A percentile compares a stretch with the other conserved stretches of the same genome.
Evolutionary conservation across 2,329 filamentous ascomycete species (phyloP).

Genomic region (Dactylellina haptotyla): DNA sequence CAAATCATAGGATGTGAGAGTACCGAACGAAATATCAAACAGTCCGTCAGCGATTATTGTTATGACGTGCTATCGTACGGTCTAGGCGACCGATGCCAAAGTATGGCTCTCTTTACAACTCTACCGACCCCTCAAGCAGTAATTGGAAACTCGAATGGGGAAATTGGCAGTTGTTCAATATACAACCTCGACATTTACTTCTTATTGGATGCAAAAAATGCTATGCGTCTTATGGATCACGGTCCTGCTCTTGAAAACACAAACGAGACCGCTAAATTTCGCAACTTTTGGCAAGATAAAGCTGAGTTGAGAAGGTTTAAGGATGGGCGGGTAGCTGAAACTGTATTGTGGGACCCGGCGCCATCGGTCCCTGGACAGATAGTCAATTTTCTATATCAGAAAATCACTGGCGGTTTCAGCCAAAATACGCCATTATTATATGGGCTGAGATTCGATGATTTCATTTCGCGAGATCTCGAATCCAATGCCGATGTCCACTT

Average conservation of each 20-base stretch:
- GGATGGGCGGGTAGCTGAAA: constrained; percentile 92
- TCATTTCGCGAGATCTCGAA: not conserved
- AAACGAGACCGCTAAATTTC: constrained; percentile 81
- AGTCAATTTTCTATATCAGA: constrained; percentile 73
- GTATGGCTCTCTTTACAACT: not conserved
- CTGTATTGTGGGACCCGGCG: constrained; percentile 79
- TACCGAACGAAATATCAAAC: constrained; percentile 18
- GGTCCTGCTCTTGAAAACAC: constrained; percentile 88
- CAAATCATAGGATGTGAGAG: not conserved
- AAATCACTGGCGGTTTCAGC: constrained; percentile 56
- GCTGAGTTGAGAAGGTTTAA: constrained; percentile 93
- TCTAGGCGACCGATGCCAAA: constrained; percentile 64
- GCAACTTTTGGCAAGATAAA: constrained; percentile 93
- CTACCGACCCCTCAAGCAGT: constrained; percentile 61
- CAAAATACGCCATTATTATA: not conserved
- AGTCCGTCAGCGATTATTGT: constrained; percentile 14
- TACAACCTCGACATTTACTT: constrained; percentile 15
- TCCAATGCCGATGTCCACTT: not conserved
- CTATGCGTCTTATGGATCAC: constrained; percentile 80
- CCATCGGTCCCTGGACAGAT: constrained; percentile 81
- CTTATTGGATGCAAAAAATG: constrained; percentile 57
- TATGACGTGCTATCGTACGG: constrained; percentile 59
- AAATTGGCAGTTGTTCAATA: not conserved
- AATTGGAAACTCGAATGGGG: constrained; percentile 54
- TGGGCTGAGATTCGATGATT: constrained; percentile 6